These are phyloP conservation scores for Solanum chmielewskii DNA, from an alignment of 257 asterid species.

Conservation along the genomic window DNA sequence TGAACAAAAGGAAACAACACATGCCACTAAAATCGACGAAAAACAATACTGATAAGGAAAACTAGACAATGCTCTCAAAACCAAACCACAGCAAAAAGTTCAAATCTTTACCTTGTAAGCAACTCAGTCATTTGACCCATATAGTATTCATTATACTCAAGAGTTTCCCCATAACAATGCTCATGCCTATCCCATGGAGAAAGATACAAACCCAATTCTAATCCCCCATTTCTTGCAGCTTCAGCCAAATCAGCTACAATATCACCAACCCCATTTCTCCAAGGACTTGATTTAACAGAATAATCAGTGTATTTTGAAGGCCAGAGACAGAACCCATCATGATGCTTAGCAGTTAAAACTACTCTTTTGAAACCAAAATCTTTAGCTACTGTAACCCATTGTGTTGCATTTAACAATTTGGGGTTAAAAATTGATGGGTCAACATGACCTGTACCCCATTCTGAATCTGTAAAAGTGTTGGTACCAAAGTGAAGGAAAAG, in stretches of 20 bases:
- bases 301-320: constrained; percentile 82
- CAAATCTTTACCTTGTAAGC: constrained; percentile 52
- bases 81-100: background rate
- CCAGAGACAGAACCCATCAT: constrained; percentile 97
- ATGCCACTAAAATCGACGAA: too few species aligned
- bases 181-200: constrained; percentile 99
- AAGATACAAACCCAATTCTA: constrained; percentile 78
- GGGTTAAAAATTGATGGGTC: constrained; percentile 77
- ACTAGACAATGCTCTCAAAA: background rate
- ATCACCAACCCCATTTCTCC: constrained; percentile 87
- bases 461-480: constrained; percentile 74
- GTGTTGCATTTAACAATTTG: constrained; percentile 52
- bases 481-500: constrained; percentile 82
- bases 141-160: constrained; percentile 75
- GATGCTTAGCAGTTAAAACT: constrained; percentile 78
- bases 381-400: constrained; percentile 79
- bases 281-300: constrained; percentile 70
- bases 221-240: constrained; percentile 54
- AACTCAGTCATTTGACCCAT: constrained; percentile 95
- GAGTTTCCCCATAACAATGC: constrained; percentile 56
- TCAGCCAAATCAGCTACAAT: constrained; percentile 56
- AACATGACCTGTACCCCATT: constrained; percentile 88
- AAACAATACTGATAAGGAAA: background rate
- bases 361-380: constrained; percentile 57
- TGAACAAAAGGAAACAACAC: background rate